These are phyloP conservation scores for Chamaecyparis obtusa DNA, from an alignment of 75 land plant genomes.

Conservation along the genomic window DNA sequence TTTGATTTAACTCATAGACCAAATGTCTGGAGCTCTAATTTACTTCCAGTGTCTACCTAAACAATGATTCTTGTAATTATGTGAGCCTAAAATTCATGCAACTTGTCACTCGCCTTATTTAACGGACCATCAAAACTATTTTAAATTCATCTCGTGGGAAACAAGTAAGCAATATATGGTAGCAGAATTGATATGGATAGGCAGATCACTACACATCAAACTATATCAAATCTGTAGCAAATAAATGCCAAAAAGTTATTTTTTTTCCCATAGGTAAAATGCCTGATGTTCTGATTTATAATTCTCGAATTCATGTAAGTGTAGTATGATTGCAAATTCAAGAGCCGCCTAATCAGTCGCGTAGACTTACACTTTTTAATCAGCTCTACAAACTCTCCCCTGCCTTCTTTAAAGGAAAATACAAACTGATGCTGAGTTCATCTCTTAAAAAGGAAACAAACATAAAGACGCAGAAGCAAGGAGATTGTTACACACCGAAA, in stretches of 20 bases:
- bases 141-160: too few relatives aligned
- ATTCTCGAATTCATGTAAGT: background rate
- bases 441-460: background rate
- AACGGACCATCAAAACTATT: too few relatives aligned
- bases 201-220: too few relatives aligned
- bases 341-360: background rate
- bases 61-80: too few relatives aligned
- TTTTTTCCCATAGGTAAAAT: background rate
- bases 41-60: background rate
- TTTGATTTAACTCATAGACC: background rate
- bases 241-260: too few relatives aligned
- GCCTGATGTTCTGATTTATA: background rate
- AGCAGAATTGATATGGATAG: too few relatives aligned
- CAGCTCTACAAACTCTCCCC: background rate
- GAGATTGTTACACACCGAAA: background rate
- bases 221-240: too few relatives aligned
- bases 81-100: too few relatives aligned
- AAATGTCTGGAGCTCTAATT: background rate
- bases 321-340: background rate
- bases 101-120: too few relatives aligned
- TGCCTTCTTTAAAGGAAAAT: background rate
- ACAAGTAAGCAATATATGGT: too few relatives aligned
- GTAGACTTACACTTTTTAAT: background rate
- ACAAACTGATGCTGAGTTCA: background rate
- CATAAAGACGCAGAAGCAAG: background rate